These are phyloP conservation scores for Macrocybe sp. DNA, from an alignment of 1,284 basidiomycete species.

Conservation along the genomic window DNA sequence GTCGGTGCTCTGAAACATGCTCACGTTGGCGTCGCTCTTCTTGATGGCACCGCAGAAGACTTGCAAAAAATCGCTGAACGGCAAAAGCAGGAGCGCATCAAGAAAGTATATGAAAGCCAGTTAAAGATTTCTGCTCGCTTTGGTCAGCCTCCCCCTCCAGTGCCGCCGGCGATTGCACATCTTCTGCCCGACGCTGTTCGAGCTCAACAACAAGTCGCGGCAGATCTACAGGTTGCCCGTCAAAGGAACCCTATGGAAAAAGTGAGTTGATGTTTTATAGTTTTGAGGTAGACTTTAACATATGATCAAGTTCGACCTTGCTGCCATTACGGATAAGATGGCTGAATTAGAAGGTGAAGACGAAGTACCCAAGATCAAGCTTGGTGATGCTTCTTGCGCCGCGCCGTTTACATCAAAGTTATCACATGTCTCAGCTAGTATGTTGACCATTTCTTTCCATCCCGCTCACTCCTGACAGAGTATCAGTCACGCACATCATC, in stretches of 20 bases:
- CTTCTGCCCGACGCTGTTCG: conserved; percentile 86
- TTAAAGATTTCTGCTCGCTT: conserved; percentile 84
- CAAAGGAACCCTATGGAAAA: conserved; percentile 88
- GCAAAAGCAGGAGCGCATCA: conserved; percentile 82
- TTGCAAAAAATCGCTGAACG: conserved; percentile 91
- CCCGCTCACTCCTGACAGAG: not conserved
- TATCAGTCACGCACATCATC: conserved; percentile 86
- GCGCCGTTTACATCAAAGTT: conserved; percentile 96
- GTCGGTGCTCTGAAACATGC: conserved; percentile 96
- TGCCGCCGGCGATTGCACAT: conserved; percentile 79
- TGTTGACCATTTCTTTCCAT: conserved; percentile 25
- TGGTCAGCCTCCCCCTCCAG: conserved; percentile 87
- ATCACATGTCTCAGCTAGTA: conserved; percentile 88
- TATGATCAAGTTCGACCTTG: conserved; percentile 73
- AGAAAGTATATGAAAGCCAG: conserved; percentile 95
- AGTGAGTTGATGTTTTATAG: conserved; percentile 49
- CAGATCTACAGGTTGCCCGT: conserved; percentile 57
- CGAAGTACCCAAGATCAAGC: conserved; percentile 93
- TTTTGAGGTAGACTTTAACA: conserved; percentile 1
- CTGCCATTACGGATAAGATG: conserved; percentile 83
- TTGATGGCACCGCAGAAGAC: conserved; percentile 90
- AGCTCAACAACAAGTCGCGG: conserved; percentile 77
- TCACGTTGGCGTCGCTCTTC: conserved; percentile 88
- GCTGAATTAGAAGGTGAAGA: conserved; percentile 91
- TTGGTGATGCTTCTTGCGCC: conserved; percentile 94